These are phyloP conservation scores for Pseudonitzschia multiseries DNA, from an alignment of 108 stramenopile genomes.

Conservation along the genomic window DNA sequence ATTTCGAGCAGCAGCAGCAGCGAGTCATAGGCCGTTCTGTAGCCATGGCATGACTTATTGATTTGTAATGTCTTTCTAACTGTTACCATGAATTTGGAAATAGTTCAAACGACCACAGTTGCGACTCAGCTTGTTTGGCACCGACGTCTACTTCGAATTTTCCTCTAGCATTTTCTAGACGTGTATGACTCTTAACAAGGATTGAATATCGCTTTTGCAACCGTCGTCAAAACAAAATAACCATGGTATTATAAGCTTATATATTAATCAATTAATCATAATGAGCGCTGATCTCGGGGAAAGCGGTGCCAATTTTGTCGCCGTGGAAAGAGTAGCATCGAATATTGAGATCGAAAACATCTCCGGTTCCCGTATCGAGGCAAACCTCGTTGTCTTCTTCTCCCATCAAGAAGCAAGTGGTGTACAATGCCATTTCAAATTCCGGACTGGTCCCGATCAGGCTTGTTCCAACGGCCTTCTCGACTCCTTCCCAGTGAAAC, in stretches of 20 bases:
- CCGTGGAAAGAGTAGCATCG: conserved; percentile 63
- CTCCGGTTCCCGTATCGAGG: conserved; percentile 57
- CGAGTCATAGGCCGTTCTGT: background rate
- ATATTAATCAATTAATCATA: conserved; percentile 37
- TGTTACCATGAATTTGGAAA: no score
- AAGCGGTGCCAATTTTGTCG: conserved; percentile 70
- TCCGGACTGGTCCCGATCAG: conserved; percentile 88
- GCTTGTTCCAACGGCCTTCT: conserved; percentile 78
- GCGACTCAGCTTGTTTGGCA: no score
- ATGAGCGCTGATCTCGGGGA: conserved; percentile 75
- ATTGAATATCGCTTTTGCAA: no score
- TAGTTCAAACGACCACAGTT: no score
- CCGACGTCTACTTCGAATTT: no score
- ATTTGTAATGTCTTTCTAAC: no score
- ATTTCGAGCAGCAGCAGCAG: background rate
- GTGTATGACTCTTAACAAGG: no score
- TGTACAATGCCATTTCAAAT: conserved; percentile 87
- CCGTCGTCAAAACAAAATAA: no score
- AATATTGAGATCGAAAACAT: conserved; percentile 60
- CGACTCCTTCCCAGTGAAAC: conserved; percentile 85
- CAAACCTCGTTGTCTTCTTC: conserved; percentile 62
- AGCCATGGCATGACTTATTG: background rate
- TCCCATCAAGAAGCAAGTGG: conserved; percentile 63
- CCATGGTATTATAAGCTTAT: no score
- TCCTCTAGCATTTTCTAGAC: no score